Evolutionary conservation across 2,329 filamentous ascomycete species (phyloP).

Genomic region (Dothistroma pini): DNA sequence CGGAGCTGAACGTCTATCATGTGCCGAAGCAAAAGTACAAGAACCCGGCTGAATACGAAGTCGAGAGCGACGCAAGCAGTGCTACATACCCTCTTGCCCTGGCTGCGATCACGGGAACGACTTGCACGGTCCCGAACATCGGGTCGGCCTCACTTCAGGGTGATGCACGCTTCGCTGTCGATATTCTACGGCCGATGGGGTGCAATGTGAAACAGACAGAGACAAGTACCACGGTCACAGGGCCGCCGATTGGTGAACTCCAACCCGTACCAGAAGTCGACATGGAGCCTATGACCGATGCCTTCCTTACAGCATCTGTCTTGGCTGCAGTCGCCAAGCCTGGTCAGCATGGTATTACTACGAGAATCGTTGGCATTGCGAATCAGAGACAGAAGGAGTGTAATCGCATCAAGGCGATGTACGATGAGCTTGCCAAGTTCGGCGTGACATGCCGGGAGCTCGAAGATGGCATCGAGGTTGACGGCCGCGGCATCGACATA

Average conservation of each 20-base stretch:
- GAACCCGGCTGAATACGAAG: slow-evolving; percentile 80
- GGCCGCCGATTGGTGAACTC: slow-evolving; percentile 70
- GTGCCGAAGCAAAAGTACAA: slow-evolving; percentile 81
- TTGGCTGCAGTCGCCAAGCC: slow-evolving; percentile 84
- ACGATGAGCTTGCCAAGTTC: slow-evolving; percentile 89
- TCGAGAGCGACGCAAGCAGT: slow-evolving; percentile 97
- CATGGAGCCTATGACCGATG: slow-evolving; percentile 99
- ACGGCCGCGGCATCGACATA: slow-evolving; percentile 53
- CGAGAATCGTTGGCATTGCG: slow-evolving; percentile 87
- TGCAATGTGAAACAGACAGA: slow-evolving; percentile 82
- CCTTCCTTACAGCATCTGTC: slow-evolving; percentile 91
- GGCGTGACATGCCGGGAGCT: slow-evolving; percentile 81
- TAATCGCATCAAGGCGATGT: slow-evolving; percentile 94
- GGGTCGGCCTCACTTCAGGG: slow-evolving; percentile 88
- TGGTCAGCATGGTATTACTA: slow-evolving; percentile 58
- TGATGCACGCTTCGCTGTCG: slow-evolving; percentile 88
- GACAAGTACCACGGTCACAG: slow-evolving; percentile 86
- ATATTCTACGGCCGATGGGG: slow-evolving; percentile 89
- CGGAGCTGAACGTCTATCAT: slow-evolving; percentile 86
- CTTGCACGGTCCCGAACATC: slow-evolving; percentile 94
- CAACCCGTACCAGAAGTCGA: slow-evolving; percentile 78
- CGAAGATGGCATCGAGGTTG: slow-evolving; percentile 85
- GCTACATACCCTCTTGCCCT: slow-evolving; percentile 94
- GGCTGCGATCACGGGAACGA: slow-evolving; percentile 92
- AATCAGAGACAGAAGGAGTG: slow-evolving; percentile 99